Evolutionary conservation across 2,329 filamentous ascomycete genomes (phyloP), one percentile per base, ranked within the genome.

Genomic region (Colletotrichum coccodes): DNA sequence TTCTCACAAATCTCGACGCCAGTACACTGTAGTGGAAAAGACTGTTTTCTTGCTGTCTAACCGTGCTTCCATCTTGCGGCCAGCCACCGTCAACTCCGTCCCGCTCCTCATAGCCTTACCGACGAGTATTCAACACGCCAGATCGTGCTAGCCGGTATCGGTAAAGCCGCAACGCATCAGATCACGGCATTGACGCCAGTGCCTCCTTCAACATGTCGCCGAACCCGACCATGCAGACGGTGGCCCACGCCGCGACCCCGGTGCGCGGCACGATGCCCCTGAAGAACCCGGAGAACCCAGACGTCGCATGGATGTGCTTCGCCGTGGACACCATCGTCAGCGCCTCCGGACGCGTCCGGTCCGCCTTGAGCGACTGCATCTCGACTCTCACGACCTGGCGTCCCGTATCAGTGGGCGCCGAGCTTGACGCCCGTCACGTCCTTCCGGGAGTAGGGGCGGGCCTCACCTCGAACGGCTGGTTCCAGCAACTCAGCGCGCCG

Each of bases 391-490:
- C 23, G 9, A 57, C 52, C 60, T 63, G 28, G 18, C 18, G 11
- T 30, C 14, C 12, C 46, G 28, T 26, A 46, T 46, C 3, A 4
- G 6, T 46, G 1, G 21, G 21, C 42, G 14, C 36, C 6, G 16
- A 16, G 8, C n/a, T n/a, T 16, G 3, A 38, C 12, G 12, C 6
- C 11, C 12, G 36, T 3, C 11, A 14, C 12, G 36, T n/a, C n/a
- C n/a, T n/a, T n/a, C n/a, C n/a, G n/a, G n/a, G n/a, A n/a, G 2
- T 14, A 16, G 30, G 28, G 12, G 21, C 6, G 14, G 9, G 3
- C 7, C 18, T 18, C 18, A 71, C 67, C 50, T 71, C 70, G 32
- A 70, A 71, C 23, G 70, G 70, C 56, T 71, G 70, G 42, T 71
- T 71, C 70, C 70, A 71, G 8, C 67, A 71, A 28, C 42, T 59